Evolutionary conservation across 1,139 yeast genomes (phyloP).

Genomic region (Candida glucosophila): DNA sequence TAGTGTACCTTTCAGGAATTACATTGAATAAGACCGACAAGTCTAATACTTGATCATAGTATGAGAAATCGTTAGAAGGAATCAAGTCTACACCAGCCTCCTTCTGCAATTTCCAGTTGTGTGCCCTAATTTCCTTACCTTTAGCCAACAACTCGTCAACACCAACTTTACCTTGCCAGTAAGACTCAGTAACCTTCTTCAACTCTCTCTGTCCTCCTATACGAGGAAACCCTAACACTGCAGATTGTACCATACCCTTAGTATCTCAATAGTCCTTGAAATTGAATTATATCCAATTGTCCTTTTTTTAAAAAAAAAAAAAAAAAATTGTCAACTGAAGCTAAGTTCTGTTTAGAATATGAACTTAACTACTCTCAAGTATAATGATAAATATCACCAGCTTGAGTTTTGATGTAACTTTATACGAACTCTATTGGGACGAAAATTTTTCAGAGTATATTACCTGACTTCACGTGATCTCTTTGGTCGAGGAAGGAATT

Average conservation of each 20-base stretch:
- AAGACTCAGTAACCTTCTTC: conserved; percentile 96
- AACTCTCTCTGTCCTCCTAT: conserved; percentile 98
- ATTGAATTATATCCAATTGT: too few relatives aligned
- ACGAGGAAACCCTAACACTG: conserved; percentile 99
- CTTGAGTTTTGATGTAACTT: too few relatives aligned
- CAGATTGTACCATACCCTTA: conserved; percentile 95
- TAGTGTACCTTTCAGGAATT: conserved; percentile 93
- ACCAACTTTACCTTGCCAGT: conserved; percentile 92
- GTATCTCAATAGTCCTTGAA: not conserved
- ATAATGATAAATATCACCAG: too few relatives aligned
- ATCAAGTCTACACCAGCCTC: conserved; percentile 95
- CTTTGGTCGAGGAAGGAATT: too few relatives aligned
- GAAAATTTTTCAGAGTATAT: too few relatives aligned
- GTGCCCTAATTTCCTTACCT: conserved; percentile 91
- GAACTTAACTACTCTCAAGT: too few relatives aligned
- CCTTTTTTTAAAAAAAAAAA: conserved; percentile 1
- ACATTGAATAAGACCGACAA: conserved; percentile 88
- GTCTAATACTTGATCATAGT: conserved; percentile 94
- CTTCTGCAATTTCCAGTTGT: conserved; percentile 97
- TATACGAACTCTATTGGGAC: too few relatives aligned
- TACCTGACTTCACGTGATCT: too few relatives aligned
- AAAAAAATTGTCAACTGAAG: too few relatives aligned
- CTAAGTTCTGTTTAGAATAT: conserved; percentile 1
- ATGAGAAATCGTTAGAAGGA: conserved; percentile 97
- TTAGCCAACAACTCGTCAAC: conserved; percentile 83